A percentile compares a stretch with the other conserved stretches of the same genome.
Conservation (phyloP, 2,329 filamentous ascomycete species). For the Chaetoscypha palmicola region DNA sequence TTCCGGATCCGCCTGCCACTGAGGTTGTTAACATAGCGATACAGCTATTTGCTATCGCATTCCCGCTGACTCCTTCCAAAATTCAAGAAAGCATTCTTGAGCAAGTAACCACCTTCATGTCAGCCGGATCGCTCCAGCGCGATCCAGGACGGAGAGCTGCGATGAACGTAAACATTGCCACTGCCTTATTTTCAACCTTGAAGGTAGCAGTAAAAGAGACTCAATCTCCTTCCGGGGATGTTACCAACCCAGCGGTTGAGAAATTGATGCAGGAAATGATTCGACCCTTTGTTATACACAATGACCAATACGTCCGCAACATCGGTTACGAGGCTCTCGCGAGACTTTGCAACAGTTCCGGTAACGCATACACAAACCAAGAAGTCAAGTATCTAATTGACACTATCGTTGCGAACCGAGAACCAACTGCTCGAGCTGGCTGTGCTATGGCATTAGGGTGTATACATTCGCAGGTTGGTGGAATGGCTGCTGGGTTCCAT, state of each 20-base stretch:
- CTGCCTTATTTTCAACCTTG: constrained; percentile 71
- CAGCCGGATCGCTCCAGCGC: constrained; percentile 69
- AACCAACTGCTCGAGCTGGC: constrained; percentile 86
- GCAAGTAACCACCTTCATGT: constrained; percentile 85
- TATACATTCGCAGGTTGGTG: constrained; percentile 91
- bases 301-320: constrained; percentile 78
- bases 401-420: constrained; percentile 86
- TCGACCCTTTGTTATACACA: constrained; percentile 67
- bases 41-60: constrained; percentile 82
- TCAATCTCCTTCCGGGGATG: constrained; percentile 60
- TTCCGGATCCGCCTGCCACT: constrained; percentile 77
- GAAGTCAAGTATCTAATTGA: constrained; percentile 91
- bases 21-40: constrained; percentile 94
- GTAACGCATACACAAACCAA: constrained; percentile 79
- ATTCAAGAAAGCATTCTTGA: constrained; percentile 95
- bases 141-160: constrained; percentile 85
- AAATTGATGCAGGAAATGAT: constrained; percentile 73
- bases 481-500: constrained; percentile 95
- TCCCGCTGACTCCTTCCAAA: constrained; percentile 81
- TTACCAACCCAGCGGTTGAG: constrained; percentile 70
- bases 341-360: constrained; percentile 67
- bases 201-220: constrained; percentile 82
- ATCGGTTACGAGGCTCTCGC: constrained; percentile 82
- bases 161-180: constrained; percentile 82
- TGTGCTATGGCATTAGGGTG: constrained; percentile 90